phyloP scores from a whole-genome alignment of 352 stramenopile species.

The Phytopythium aichiense region DNA sequence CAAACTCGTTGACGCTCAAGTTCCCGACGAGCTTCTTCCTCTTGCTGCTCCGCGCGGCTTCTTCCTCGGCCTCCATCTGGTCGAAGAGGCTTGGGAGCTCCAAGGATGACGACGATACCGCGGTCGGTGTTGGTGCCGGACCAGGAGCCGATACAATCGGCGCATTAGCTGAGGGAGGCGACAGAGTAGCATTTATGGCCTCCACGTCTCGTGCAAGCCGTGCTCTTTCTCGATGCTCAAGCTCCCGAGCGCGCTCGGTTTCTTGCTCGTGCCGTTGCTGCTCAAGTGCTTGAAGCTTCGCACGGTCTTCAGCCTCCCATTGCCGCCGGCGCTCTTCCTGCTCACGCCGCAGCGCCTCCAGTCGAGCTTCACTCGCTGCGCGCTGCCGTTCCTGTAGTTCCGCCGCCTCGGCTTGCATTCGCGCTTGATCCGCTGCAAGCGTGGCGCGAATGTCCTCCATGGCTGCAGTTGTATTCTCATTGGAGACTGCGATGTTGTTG shows the following conservation, averaged over 20 bases:
- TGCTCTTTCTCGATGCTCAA: slow-evolving; percentile 26
- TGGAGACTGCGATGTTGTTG: not conserved
- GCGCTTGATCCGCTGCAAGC: slow-evolving; percentile 42
- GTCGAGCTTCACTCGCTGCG: slow-evolving; percentile 40
- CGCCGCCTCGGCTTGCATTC: slow-evolving; percentile 35
- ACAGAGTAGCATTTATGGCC: not conserved
- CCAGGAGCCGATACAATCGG: not conserved
- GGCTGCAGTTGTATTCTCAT: slow-evolving; percentile 8
- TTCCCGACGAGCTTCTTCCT: slow-evolving; percentile 29
- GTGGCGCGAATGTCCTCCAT: slow-evolving; percentile 35
- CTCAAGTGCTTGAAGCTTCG: slow-evolving; percentile 42
- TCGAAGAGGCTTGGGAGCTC: slow-evolving; percentile 72
- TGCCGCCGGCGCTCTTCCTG: slow-evolving; percentile 60
- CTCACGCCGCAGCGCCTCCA: slow-evolving; percentile 53
- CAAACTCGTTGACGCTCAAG: slow-evolving; percentile 44
- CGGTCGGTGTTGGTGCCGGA: not conserved
- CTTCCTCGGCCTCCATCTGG: slow-evolving; percentile 70
- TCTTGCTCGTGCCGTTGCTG: slow-evolving; percentile 41
- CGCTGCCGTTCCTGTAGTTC: slow-evolving; percentile 39
- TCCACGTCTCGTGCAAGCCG: slow-evolving; percentile 15
- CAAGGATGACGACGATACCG: not conserved
- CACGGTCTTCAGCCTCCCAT: slow-evolving; percentile 66
- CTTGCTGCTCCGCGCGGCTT: slow-evolving; percentile 9
- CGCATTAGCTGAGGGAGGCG: not conserved
- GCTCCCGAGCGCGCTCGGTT: slow-evolving; percentile 23